phyloP scores from a whole-genome alignment of 2,329 filamentous ascomycete genomes.

The Coleophoma cylindrospora region DNA sequence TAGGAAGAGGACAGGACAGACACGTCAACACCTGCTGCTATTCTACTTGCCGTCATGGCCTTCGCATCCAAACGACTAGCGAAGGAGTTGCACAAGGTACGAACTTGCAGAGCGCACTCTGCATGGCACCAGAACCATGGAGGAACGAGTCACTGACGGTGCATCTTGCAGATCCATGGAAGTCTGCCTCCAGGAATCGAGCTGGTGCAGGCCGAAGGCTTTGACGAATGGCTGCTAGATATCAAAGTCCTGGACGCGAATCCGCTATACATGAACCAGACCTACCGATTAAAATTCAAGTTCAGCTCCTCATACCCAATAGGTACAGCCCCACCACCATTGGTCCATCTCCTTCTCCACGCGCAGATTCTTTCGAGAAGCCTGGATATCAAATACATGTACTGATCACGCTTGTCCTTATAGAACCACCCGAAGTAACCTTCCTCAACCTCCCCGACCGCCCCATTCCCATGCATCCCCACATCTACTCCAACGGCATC shows the following conservation, averaged over 20 bases:
- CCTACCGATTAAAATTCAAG: conserved; percentile 79
- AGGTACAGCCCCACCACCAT: conserved; percentile 45
- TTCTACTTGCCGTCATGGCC: not conserved
- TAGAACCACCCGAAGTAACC: conserved; percentile 91
- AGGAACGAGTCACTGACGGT: not conserved
- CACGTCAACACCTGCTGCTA: too few relatives aligned
- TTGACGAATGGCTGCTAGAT: conserved; percentile 89
- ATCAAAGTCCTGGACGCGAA: conserved; percentile 87
- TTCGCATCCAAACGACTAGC: conserved; percentile 50
- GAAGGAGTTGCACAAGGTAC: conserved; percentile 56
- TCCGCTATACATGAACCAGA: conserved; percentile 76
- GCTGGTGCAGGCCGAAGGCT: conserved; percentile 74
- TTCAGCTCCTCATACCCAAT: conserved; percentile 88
- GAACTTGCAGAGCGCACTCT: conserved; percentile 1
- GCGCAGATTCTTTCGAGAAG: not conserved
- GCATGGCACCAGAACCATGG: too few relatives aligned
- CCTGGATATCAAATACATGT: not conserved
- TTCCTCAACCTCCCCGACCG: conserved; percentile 65
- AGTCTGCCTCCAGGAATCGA: conserved; percentile 61
- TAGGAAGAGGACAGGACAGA: too few relatives aligned
- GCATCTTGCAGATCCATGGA: conserved; percentile 21
- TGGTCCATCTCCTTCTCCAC: not conserved
- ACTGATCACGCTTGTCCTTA: not conserved
- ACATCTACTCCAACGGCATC: conserved; percentile 98
- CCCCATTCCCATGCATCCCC: conserved; percentile 87